Base-by-base conservation (phyloP, 1,284 basidiomycete genomes). In the Ustilago vetiveriae region DNA sequence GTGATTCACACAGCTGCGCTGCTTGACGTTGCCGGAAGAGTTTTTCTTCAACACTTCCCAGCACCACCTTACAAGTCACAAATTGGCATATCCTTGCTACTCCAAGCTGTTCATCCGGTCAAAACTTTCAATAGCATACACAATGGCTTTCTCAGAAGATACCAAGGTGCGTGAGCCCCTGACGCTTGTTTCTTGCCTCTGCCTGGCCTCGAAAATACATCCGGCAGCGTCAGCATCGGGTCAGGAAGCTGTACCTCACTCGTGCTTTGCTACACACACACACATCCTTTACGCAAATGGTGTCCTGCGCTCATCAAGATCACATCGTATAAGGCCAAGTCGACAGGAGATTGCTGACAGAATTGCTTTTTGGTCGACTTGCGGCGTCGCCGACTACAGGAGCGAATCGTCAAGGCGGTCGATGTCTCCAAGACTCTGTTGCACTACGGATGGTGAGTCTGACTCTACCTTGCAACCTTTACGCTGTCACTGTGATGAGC, bases 371-470 rank as follows among this genome's bases (percentile, higher is more conserved):
- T n/a, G n/a, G n/a, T n/a, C n/a, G 13, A 16, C 30, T 16, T 4
- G 36, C 27, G n/a, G 8, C 36, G 2, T 33, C 3, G 30, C 30
- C 29, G 14, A 8, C 36, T 17, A 45, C 50, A 79, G 78, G 78
- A 80, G 68, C 74, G 76, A 40, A 72, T 80, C 49, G 71, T 78
- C 55, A 76, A 75, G 52, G 55, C 72, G 3, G 55, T 80, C 40
- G 78, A 80, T 46, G 62, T 80, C 43, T 66, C 71, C 53, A 80
- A 80, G 66, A 80, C 76, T 2, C 32, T 78, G n/a, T 51, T 78
- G 21, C 76, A 78, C 63, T 78, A 76, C 43, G 76, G 76, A 49
- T 78, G 76, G 78, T 79, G 47, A 49, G 77, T 67, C 2, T 19
- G 27, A 17, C n/a, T 26, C 21, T 39, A 26, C 23, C 29, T 17